phyloP scores from a whole-genome alignment of 441 rosid genomes.

The Jatropha podagrica region DNA sequence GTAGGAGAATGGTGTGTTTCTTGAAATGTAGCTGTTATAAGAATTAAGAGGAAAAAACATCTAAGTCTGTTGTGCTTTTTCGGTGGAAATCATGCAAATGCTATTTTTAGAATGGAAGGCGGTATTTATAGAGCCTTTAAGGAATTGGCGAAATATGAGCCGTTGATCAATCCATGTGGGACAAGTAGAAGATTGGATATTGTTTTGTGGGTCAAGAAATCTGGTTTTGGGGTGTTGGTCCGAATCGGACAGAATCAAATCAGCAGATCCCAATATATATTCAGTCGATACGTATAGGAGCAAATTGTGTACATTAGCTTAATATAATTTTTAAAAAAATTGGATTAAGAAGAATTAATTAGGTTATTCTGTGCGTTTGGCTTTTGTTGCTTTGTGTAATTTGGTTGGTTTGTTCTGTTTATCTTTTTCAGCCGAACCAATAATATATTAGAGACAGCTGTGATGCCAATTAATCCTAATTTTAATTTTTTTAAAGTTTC shows the following conservation, averaged over 20 bases:
- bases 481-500: background rate
- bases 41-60: too few species aligned
- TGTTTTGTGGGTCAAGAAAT: conserved; percentile 10
- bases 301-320: conserved; percentile 7
- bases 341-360: background rate
- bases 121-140: conserved; percentile 7
- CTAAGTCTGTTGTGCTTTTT: background rate
- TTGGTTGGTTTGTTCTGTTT: conserved; percentile 1
- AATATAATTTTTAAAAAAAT: background rate
- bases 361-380: conserved; percentile 9
- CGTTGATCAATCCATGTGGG: conserved; percentile 5
- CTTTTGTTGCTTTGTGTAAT: conserved; percentile 2
- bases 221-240: conserved; percentile 21
- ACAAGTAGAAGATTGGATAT: background rate
- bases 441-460: background rate
- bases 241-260: conserved; percentile 38
- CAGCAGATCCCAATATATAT: conserved; percentile 36
- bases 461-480: background rate
- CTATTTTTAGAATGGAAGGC: background rate
- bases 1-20: background rate
- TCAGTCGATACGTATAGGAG: conserved; percentile 16
- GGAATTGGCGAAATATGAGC: background rate
- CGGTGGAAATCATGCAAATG: background rate
- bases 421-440: conserved; percentile 7
- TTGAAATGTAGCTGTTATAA: background rate